Base-by-base conservation (phyloP, 2,329 filamentous ascomycete species). In the Pseudogymnoascus sp. region DNA sequence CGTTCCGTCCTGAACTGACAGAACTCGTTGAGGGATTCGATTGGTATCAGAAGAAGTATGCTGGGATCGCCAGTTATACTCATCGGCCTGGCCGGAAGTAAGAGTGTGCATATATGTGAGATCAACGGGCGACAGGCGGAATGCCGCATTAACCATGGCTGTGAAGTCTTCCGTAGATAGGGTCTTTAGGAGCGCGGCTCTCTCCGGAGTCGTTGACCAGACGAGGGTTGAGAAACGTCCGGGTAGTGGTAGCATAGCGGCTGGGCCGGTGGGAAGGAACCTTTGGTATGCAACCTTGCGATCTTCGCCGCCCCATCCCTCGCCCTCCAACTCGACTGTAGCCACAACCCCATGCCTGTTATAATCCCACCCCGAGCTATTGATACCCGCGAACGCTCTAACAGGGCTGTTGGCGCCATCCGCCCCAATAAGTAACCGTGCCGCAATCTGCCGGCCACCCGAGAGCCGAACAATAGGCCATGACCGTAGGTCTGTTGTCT, bases 321-420 rank as follows among this genome's bases (percentile, higher is more conserved):
- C 77, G 63, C 83, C 83, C 62, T 89, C 84, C 21, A 97, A 81
- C 68, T 88, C 81, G 14, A 99, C 78, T 1, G 93, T 96, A 61
- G 95, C 95, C 16, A 99, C 95, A 2, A 99, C 85, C 14, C 95
- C 95, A 71, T 96, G 89, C 40, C 93, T 84, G 60, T 85, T 83
- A 75, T 99, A 99, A 76, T 97, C 95, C 91, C 95, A 99, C 21
- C 96, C 95, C 18, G 87, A 84, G 63, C 88, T 90, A 46, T 87
- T 81, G 69, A 99, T 97, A 60, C 87, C 89, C 3, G 93, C 92
- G 74, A 97, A 99, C 0, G 87, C 82, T 40, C 95, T 87, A 12
- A 99, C 95, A 1, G 93, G 95, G 70, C 91, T 96, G 75, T 97
- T 97, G 44, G 91, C 91, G 14, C 95, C 95, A 71, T 99, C 95